Percentiles rank a stretch among this genome's conserved stretches.
Conservation (phyloP, 73 alveolate species). For the Paramecium pentaurelia region DNA sequence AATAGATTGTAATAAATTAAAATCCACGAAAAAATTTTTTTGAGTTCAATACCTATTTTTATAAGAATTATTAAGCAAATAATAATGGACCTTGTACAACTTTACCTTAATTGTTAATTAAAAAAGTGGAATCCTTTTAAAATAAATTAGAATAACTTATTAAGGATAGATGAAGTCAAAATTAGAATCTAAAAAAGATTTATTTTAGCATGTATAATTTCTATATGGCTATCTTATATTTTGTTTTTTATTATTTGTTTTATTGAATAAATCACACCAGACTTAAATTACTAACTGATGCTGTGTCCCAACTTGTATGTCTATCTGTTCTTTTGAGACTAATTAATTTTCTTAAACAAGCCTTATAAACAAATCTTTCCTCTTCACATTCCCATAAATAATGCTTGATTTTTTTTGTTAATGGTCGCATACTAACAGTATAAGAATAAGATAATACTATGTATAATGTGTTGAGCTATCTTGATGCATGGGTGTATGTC, state of each 20-base stretch:
- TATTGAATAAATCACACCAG: constrained; percentile 59
- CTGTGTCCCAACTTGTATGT: constrained; percentile 87
- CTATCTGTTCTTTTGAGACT: constrained; percentile 68
- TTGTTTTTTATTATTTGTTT: constrained; percentile 26
- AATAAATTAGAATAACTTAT: not conserved
- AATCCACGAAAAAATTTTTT: constrained; percentile 28
- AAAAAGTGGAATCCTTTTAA: constrained; percentile 16
- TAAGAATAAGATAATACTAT: not conserved
- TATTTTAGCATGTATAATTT: not conserved
- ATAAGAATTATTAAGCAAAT: constrained; percentile 43
- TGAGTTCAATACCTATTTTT: constrained; percentile 43
- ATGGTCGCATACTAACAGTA: constrained; percentile 58
- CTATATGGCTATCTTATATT: not conserved
- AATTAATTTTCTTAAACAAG: constrained; percentile 81
- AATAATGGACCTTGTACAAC: constrained; percentile 49
- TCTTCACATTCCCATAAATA: constrained; percentile 89
- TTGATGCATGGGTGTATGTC: constrained; percentile 53
- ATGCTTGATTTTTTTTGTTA: constrained; percentile 72
- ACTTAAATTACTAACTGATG: constrained; percentile 76
- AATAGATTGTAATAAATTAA: not conserved
- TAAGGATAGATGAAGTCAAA: not conserved
- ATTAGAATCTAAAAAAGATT: not conserved
- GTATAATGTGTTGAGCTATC: constrained; percentile 54
- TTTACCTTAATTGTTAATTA: constrained; percentile 3
- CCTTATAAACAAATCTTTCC: constrained; percentile 86